phyloP scores from a whole-genome alignment of 2,329 filamentous ascomycete genomes.

The Fusarium ramigenum region DNA sequence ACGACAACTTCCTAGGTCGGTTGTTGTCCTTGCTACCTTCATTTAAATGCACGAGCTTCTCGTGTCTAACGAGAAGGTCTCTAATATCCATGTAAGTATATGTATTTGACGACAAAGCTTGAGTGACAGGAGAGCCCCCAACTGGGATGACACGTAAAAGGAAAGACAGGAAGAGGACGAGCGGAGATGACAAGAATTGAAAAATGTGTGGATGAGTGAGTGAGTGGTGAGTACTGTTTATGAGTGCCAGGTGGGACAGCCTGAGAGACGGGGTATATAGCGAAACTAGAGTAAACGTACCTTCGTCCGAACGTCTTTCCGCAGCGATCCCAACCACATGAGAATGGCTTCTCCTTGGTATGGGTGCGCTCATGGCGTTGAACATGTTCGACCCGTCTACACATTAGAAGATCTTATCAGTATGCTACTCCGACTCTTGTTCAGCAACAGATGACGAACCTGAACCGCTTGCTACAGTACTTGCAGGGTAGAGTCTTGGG shows the following conservation, averaged over 20 bases:
- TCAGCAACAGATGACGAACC: conserved; percentile 54
- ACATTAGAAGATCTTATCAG: conserved; percentile 33
- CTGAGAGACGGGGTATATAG: conserved; percentile 33
- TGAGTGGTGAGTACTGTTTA: conserved; percentile 27
- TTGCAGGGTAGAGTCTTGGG: conserved; percentile 70
- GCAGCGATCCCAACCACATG: conserved; percentile 67
- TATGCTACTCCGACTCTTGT: conserved; percentile 6
- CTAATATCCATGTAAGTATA: conserved; percentile 70
- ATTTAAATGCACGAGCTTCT: conserved; percentile 72
- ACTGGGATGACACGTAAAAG: background rate
- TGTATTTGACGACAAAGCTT: background rate
- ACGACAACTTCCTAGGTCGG: conserved; percentile 62
- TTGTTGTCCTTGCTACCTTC: conserved; percentile 65
- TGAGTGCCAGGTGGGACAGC: conserved; percentile 29
- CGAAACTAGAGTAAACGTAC: conserved; percentile 54
- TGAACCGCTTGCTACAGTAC: conserved; percentile 70
- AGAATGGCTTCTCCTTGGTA: conserved; percentile 72
- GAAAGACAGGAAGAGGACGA: background rate
- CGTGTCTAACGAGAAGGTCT: conserved; percentile 70
- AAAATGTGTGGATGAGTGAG: conserved; percentile 21
- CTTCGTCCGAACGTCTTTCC: conserved; percentile 70
- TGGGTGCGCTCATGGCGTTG: conserved; percentile 71
- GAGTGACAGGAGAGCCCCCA: background rate
- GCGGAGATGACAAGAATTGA: conserved; percentile 5
- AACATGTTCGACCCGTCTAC: conserved; percentile 70